Base-by-base conservation (phyloP, 345 rosid species). In the Bruguiera gymnorhiza region DNA sequence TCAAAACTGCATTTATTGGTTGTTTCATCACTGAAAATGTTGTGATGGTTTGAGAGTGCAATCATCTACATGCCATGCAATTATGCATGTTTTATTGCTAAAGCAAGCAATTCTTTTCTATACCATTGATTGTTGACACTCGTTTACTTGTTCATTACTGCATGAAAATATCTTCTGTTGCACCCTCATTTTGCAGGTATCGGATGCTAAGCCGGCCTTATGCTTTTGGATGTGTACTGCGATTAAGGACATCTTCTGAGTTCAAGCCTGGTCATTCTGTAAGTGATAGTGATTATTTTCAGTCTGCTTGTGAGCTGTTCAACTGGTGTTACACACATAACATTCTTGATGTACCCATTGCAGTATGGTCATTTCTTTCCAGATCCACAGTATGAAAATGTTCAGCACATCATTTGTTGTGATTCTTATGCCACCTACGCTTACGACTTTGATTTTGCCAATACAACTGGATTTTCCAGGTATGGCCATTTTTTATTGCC, bases 301-400 rank as follows among this genome's bases (percentile, higher is more conserved):
- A 30, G 20, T 16, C 58, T 54, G 67, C 60, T 26, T 24, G 60
- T 24, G 16, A 36, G 63, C 63, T 55, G 60, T 63, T 11, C 30
- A 55, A 63, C 32, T 56, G 48, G 53, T 70, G 21, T 34, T 6
- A n/a, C 61, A 32, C 69, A 60, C 48, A 70, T 74, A 70, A n/a
- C 46, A 68, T 77, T 62, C 59, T 62, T 48, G 21, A 61, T 5
- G 57, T 68, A 34, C 78, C 56, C 76, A 61, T 78, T 82, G 87
- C 91, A 95, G 99, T 92, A 82, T 76, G 98, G 99, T 58, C 98
- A 95, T 88, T 95, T 92, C 90, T 95, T 90, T 76, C 92, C 93
- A 5, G 99, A 95, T 85, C 99, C 99, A 10, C 97, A 89, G 70
- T 92, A 92, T 77, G 99, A 92, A 80, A 89, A 95, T 72, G 96